phyloP scores from a whole-genome alignment of 2,329 filamentous ascomycete species.

The Cyclaneusma minus region DNA sequence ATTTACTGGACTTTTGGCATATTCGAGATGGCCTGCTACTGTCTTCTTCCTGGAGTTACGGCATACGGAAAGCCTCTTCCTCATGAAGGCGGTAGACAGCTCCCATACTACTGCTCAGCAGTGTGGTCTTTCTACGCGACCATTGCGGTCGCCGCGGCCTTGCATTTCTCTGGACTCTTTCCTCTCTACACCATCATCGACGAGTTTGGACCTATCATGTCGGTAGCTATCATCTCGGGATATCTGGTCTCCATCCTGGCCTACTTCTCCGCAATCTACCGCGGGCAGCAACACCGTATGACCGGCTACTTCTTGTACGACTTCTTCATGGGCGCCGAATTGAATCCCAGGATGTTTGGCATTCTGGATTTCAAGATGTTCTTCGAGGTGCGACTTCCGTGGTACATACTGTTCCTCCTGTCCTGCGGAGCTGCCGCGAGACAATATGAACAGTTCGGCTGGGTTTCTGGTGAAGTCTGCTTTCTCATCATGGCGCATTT shows the following conservation, averaged over 20 bases:
- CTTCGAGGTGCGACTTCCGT: conserved; percentile 81
- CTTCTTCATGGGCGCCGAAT: conserved; percentile 81
- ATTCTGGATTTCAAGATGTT: conserved; percentile 91
- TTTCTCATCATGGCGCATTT: conserved; percentile 84
- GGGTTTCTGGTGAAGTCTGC: conserved; percentile 68
- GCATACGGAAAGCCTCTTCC: conserved; percentile 77
- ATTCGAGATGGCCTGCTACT: conserved; percentile 71
- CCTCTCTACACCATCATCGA: conserved; percentile 85
- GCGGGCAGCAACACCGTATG: conserved; percentile 84
- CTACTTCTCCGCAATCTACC: conserved; percentile 68
- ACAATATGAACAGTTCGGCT: conserved; percentile 75
- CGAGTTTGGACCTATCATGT: conserved; percentile 86
- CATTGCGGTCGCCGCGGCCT: conserved; percentile 48
- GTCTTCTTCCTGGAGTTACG: conserved; percentile 74
- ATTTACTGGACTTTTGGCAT: conserved; percentile 94
- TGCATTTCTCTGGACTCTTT: conserved; percentile 78
- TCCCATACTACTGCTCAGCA: conserved; percentile 89
- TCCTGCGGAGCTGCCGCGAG: conserved; percentile 62
- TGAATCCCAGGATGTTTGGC: conserved; percentile 74
- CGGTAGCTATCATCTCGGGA: conserved; percentile 82
- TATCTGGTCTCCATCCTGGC: conserved; percentile 71
- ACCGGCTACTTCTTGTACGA: conserved; percentile 69
- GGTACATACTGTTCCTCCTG: conserved; percentile 77
- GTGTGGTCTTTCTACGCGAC: conserved; percentile 79
- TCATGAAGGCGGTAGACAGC: conserved; percentile 68